phyloP scores from a whole-genome alignment of 176 grass and related monocot genomes.

The Neostapfia colusana region DNA sequence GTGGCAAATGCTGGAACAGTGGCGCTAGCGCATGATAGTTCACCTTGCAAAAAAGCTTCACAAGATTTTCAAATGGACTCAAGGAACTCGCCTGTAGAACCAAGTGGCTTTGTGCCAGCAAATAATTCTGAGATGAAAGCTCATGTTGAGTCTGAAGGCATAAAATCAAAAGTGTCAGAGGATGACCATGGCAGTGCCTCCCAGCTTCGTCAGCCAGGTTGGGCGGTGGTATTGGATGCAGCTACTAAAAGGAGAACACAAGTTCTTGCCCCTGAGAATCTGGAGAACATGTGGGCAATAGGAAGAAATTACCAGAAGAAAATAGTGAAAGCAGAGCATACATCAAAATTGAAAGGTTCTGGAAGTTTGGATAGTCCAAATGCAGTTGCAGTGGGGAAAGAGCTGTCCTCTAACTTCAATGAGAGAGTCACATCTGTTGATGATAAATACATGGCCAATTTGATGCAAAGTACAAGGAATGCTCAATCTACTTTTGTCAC shows the following conservation, averaged over 20 bases:
- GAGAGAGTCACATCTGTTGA: constrained; percentile 75
- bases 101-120: constrained; percentile 33
- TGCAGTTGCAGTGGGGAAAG: constrained; percentile 49
- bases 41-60: constrained; percentile 47
- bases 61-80: constrained; percentile 48
- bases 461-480: constrained; percentile 76
- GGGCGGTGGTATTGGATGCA: constrained; percentile 80
- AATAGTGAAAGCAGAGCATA: constrained; percentile 55
- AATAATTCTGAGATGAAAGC: constrained; percentile 41
- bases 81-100: constrained; percentile 35
- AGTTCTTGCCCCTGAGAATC: constrained; percentile 94
- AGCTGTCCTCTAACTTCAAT: constrained; percentile 69
- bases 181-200: constrained; percentile 38
- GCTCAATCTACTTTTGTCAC: constrained; percentile 42
- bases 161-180: constrained; percentile 40
- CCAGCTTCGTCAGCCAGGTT: constrained; percentile 60
- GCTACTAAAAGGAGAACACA: constrained; percentile 84
- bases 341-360: constrained; percentile 40
- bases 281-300: constrained; percentile 99
- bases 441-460: constrained; percentile 92
- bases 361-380: constrained; percentile 25
- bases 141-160: constrained; percentile 27
- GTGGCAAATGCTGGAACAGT: constrained; percentile 43
- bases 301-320: constrained; percentile 98
- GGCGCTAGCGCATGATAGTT: constrained; percentile 25